Conservation (phyloP, 306 rosid species). For the Glycine latifolia region DNA sequence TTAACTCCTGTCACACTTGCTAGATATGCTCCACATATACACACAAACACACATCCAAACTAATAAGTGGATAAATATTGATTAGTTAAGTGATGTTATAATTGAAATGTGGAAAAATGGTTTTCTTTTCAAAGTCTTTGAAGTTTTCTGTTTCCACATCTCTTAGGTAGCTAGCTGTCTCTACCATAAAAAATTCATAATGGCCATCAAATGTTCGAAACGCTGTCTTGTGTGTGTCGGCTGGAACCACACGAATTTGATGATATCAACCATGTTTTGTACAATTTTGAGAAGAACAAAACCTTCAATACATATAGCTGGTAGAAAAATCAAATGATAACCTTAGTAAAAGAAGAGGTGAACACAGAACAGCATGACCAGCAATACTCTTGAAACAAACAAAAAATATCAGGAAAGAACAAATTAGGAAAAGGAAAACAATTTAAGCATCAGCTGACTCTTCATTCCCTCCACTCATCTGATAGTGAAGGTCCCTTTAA, state of each 20-base stretch:
- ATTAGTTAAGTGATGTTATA: not conserved
- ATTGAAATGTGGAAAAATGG: not conserved
- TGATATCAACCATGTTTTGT: not conserved
- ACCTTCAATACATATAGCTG: slow-evolving; percentile 1
- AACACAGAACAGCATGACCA: not conserved
- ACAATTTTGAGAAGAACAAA: not conserved
- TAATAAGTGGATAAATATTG: not conserved
- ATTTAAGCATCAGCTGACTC: not conserved
- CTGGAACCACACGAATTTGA: not conserved
- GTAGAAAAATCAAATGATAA: not conserved
- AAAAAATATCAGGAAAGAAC: not conserved
- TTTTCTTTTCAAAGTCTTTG: slow-evolving; percentile 8
- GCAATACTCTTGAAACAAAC: slow-evolving; percentile 2
- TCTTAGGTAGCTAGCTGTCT: not conserved
- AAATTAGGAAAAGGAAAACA: slow-evolving; percentile 29
- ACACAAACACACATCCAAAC: not conserved
- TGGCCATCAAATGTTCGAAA: no score
- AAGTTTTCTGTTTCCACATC: slow-evolving; percentile 21
- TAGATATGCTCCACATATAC: not conserved
- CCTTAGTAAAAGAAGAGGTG: not conserved
- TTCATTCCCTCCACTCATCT: slow-evolving; percentile 12
- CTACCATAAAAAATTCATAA: not conserved
- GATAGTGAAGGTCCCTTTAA: not conserved
- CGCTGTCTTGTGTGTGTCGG: no score
- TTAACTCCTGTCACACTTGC: not conserved